These are phyloP conservation scores for Calonectria pauciramosa DNA, from an alignment of 2,329 filamentous ascomycete genomes.

Conservation along the genomic window DNA sequence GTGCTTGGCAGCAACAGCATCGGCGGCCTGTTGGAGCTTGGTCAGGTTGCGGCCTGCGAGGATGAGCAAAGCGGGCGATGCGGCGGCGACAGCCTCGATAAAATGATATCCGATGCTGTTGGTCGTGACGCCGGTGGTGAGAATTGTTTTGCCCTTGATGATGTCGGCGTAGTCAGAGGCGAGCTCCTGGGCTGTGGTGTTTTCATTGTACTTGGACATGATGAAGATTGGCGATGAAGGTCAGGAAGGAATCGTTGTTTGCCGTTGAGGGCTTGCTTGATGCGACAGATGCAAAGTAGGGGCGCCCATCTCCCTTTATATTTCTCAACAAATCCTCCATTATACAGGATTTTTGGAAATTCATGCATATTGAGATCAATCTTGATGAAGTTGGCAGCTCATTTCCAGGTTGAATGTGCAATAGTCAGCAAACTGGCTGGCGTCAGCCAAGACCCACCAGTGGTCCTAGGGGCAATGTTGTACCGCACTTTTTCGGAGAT, in stretches of 20 bases:
- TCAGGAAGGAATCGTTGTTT: not conserved
- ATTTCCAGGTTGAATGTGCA: not conserved
- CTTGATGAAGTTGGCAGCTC: not conserved
- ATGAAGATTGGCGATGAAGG: not conserved
- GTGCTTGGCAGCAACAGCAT: conserved; percentile 49
- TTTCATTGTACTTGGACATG: conserved; percentile 29
- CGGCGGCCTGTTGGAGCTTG: conserved; percentile 56
- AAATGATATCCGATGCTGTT: conserved; percentile 56
- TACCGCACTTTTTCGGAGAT: not conserved
- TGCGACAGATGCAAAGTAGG: not conserved
- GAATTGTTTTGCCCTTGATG: conserved; percentile 54
- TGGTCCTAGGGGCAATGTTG: not conserved
- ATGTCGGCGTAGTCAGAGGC: conserved; percentile 44
- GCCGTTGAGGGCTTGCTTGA: not conserved
- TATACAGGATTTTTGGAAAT: not conserved
- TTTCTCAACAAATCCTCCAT: not conserved
- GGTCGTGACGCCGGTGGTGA: conserved; percentile 59
- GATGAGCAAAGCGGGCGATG: conserved; percentile 57
- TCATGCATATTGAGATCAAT: not conserved
- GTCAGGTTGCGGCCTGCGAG: conserved; percentile 59
- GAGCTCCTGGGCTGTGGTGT: conserved; percentile 46
- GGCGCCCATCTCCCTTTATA: not conserved
- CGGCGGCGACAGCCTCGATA: conserved; percentile 54
- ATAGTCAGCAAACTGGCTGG: conserved; percentile 23
- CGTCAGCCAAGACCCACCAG: conserved; percentile 33